Conservation (phyloP, 148 eudicot genomes). For the Vaccinium myrtillus region DNA sequence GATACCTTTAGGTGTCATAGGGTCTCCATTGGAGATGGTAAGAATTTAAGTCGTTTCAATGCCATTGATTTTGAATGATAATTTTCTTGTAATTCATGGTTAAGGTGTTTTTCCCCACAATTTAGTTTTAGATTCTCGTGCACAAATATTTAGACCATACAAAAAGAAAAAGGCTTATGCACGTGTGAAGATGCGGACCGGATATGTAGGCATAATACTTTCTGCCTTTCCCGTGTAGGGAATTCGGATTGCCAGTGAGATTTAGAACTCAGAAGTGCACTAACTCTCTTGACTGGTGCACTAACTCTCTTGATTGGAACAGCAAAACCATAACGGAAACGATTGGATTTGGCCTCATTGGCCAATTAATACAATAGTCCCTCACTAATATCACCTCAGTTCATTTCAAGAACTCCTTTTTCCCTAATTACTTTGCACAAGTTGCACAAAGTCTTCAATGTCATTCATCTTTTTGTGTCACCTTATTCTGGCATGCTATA, state of each 20-base stretch:
- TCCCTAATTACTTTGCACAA: background rate
- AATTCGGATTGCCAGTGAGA: background rate
- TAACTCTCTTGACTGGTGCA: background rate
- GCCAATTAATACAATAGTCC: background rate
- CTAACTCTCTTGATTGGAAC: background rate
- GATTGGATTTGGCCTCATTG: background rate
- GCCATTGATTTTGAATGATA: background rate
- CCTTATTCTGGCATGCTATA: background rate
- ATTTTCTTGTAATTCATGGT: background rate
- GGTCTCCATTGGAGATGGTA: conserved; percentile 67
- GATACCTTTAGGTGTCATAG: conserved; percentile 61
- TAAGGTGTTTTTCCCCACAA: background rate
- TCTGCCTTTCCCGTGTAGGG: too few species aligned
- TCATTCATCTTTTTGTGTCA: background rate
- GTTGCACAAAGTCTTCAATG: background rate
- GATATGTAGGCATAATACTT: background rate
- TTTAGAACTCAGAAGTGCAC: background rate
- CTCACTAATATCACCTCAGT: too few species aligned
- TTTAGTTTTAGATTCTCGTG: background rate
- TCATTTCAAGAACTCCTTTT: background rate
- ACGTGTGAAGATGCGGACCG: background rate
- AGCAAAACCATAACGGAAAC: background rate
- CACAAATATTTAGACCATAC: background rate
- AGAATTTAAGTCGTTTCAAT: background rate
- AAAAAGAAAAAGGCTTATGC: background rate